Conservation (phyloP, 2,329 filamentous ascomycete species). For the Nemania abortiva region DNA sequence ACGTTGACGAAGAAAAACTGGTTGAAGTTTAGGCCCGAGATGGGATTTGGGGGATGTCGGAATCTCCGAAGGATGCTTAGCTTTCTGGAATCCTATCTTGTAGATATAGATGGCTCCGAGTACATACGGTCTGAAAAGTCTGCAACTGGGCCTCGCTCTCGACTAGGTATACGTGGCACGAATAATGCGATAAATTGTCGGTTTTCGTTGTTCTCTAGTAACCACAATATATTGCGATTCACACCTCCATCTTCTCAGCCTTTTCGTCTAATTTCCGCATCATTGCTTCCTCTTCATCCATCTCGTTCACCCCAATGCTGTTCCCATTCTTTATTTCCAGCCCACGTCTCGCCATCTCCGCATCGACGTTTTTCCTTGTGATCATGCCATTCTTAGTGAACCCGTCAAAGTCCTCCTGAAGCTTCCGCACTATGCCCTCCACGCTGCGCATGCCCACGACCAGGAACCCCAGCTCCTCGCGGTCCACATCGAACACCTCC, state of each 20-base stretch:
- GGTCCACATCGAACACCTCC: slow-evolving; percentile 96
- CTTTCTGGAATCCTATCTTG: neutral
- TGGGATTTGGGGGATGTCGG: neutral
- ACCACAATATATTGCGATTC: neutral
- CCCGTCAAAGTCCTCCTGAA: slow-evolving; percentile 67
- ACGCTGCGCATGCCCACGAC: slow-evolving; percentile 88
- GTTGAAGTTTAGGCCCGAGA: neutral
- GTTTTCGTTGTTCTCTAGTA: neutral
- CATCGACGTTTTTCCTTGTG: slow-evolving; percentile 68
- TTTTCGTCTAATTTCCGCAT: slow-evolving; percentile 57
- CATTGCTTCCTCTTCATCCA: slow-evolving; percentile 59
- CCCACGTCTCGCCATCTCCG: slow-evolving; percentile 68
- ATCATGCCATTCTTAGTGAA: slow-evolving; percentile 64
- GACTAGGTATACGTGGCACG: neutral
- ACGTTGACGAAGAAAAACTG: neutral
- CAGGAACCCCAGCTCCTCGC: slow-evolving; percentile 93
- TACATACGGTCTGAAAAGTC: neutral
- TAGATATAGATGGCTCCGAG: neutral
- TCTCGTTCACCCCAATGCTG: slow-evolving; percentile 14
- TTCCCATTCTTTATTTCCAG: slow-evolving; percentile 52
- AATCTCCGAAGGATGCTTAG: neutral
- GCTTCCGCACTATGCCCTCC: slow-evolving; percentile 73
- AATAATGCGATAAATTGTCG: neutral
- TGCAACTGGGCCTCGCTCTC: neutral
- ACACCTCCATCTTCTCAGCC: slow-evolving; percentile 48